These are phyloP conservation scores for Excoecaria agallocha DNA, from an alignment of 345 rosid species.

Conservation along the genomic window DNA sequence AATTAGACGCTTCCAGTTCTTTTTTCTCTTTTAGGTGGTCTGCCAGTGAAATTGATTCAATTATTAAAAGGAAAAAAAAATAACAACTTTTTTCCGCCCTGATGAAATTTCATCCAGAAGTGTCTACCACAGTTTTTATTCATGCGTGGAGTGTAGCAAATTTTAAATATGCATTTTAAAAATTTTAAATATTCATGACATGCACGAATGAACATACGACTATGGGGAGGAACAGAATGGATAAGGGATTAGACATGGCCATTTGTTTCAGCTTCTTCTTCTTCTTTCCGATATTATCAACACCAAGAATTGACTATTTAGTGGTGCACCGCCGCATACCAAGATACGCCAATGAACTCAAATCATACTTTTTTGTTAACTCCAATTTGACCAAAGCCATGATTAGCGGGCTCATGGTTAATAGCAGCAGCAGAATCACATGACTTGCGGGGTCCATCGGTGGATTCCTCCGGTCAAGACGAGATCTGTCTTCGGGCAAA, in stretches of 20 bases:
- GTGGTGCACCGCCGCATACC: too few relatives aligned
- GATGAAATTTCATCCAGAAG: too few relatives aligned
- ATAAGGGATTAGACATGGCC: conserved; percentile 1
- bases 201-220: conserved; percentile 24
- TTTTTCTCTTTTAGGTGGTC: conserved; percentile 68
- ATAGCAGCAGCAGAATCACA: not conserved
- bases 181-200: conserved; percentile 25
- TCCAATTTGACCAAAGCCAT: too few relatives aligned
- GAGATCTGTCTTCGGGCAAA: conserved; percentile 27
- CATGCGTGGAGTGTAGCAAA: too few relatives aligned
- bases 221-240: conserved; percentile 34
- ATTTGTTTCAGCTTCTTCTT: not conserved
- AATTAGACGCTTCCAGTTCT: too few relatives aligned
- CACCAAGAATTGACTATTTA: too few relatives aligned
- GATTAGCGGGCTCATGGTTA: not conserved
- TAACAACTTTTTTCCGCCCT: too few relatives aligned
- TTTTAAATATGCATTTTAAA: too few relatives aligned
- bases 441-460: not conserved
- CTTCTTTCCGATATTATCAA: not conserved
- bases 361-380: too few relatives aligned
- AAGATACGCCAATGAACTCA: too few relatives aligned
- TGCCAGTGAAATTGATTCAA: conserved; percentile 19
- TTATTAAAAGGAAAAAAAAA: not conserved
- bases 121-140: too few relatives aligned
- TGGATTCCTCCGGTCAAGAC: conserved; percentile 22